phyloP scores from a whole-genome alignment of 139 green algal genomes.

The Coccomyxa sp. region DNA sequence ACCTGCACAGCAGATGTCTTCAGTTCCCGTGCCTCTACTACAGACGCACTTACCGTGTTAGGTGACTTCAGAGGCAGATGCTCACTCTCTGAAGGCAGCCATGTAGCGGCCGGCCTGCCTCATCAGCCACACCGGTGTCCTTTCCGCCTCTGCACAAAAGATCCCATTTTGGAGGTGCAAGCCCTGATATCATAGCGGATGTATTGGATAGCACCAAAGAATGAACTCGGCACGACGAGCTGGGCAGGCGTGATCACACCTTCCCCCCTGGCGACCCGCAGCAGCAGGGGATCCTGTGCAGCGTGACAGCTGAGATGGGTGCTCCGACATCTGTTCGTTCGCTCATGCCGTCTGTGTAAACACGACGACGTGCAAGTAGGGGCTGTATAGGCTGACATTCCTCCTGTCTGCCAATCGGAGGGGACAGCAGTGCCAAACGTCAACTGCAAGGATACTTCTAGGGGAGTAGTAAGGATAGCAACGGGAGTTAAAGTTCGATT shows the following conservation, averaged over 20 bases:
- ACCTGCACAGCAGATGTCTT: constrained; percentile 36
- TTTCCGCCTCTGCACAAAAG: constrained; percentile 74
- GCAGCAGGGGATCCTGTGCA: constrained; percentile 70
- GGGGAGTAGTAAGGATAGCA: too few species aligned
- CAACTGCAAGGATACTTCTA: too few species aligned
- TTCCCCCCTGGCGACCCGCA: constrained; percentile 83
- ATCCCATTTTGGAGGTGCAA: not conserved
- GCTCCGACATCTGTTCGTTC: too few species aligned
- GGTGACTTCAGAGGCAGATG: too few species aligned
- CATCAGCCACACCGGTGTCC: constrained; percentile 99
- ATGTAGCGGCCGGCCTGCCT: constrained; percentile 98
- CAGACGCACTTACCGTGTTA: not conserved
- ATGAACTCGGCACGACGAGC: not conserved
- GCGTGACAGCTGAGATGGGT: too few species aligned
- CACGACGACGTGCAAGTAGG: too few species aligned
- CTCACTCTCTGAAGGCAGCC: constrained; percentile 87
- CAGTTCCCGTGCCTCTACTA: not conserved
- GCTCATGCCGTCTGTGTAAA: too few species aligned
- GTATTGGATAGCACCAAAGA: not conserved
- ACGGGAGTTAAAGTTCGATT: too few species aligned
- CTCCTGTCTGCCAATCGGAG: too few species aligned
- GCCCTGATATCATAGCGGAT: not conserved
- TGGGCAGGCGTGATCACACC: constrained; percentile 26
- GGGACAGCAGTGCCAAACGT: too few species aligned
- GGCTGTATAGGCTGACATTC: too few species aligned